Evolutionary conservation across 1,284 basidiomycete genomes (phyloP).

Genomic region (Sphaerobolus stellatus): DNA sequence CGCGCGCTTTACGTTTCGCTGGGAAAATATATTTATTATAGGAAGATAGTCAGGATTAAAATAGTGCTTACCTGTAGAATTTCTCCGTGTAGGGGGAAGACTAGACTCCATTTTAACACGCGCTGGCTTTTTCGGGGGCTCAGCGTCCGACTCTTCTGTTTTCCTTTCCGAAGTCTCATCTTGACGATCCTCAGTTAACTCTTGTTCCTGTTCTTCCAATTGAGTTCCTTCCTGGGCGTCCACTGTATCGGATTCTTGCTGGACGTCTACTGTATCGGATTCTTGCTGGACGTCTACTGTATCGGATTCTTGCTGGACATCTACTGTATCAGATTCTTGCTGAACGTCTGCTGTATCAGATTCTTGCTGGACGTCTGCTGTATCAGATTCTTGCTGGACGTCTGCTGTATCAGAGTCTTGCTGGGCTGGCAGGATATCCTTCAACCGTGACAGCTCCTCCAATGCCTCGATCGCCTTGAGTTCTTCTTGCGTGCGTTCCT

Average conservation of each 20-base stretch:
- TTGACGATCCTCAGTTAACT: too few relatives aligned
- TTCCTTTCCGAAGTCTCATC: too few relatives aligned
- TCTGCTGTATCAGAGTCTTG: neutral
- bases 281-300: too few relatives aligned
- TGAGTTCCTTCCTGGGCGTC: too few relatives aligned
- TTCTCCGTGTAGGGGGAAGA: neutral
- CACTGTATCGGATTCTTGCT: neutral
- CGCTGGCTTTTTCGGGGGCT: too few relatives aligned
- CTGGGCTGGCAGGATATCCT: constrained; percentile 3
- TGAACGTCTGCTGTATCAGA: neutral
- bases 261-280: neutral
- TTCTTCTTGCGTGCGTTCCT: constrained; percentile 11
- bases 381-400: neutral
- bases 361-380: neutral
- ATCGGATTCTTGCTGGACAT: too few relatives aligned
- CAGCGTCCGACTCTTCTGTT: too few relatives aligned
- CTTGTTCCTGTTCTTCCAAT: too few relatives aligned
- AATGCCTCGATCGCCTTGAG: constrained; percentile 13
- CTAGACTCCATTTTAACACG: neutral
- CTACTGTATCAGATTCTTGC: neutral
- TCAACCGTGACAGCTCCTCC: constrained; percentile 11
- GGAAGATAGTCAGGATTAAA: neutral
- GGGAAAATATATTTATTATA: neutral
- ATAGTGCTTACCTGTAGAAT: neutral
- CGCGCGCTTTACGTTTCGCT: constrained; percentile 63